Percentiles rank a stretch among this genome's conserved stretches.
Evolutionary conservation across 2,329 filamentous ascomycete genomes (phyloP).

Genomic region (Clonostachys byssicola): DNA sequence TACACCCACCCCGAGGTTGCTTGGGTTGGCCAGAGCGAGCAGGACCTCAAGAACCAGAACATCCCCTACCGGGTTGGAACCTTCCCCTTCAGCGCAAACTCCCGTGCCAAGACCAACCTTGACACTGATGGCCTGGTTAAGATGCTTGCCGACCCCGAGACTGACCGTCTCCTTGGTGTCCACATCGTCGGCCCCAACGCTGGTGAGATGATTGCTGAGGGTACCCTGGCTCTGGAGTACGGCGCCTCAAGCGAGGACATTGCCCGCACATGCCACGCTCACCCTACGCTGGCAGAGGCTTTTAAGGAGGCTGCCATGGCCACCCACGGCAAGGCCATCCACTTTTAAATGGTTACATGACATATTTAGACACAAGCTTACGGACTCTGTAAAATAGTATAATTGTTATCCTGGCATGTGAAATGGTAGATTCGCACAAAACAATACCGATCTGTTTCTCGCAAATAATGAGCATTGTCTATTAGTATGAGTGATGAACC

Average conservation of each 20-base stretch:
- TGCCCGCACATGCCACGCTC: conserved; percentile 90
- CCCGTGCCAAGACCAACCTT: conserved; percentile 96
- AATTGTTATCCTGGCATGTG: too few relatives aligned
- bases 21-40: conserved; percentile 97
- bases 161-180: conserved; percentile 88
- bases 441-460: too few relatives aligned
- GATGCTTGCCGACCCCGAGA: conserved; percentile 94
- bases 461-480: too few relatives aligned
- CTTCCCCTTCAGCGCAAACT: conserved; percentile 98
- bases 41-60: conserved; percentile 85
- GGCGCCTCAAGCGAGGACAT: conserved; percentile 94
- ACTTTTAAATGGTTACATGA: conserved; percentile 59
- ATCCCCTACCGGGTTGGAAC: conserved; percentile 89
- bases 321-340: conserved; percentile 91
- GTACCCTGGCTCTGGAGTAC: conserved; percentile 91
- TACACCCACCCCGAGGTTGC: conserved; percentile 98
- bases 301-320: conserved; percentile 99
- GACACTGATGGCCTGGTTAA: conserved; percentile 96
- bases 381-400: too few relatives aligned
- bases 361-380: too few relatives aligned
- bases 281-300: conserved; percentile 92
- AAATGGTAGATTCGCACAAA: too few relatives aligned
- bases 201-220: conserved; percentile 99
- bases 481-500: too few relatives aligned
- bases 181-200: conserved; percentile 96